Conservation (phyloP, 805 yeast genomes). For the Kurtzmaniella fragi region DNA sequence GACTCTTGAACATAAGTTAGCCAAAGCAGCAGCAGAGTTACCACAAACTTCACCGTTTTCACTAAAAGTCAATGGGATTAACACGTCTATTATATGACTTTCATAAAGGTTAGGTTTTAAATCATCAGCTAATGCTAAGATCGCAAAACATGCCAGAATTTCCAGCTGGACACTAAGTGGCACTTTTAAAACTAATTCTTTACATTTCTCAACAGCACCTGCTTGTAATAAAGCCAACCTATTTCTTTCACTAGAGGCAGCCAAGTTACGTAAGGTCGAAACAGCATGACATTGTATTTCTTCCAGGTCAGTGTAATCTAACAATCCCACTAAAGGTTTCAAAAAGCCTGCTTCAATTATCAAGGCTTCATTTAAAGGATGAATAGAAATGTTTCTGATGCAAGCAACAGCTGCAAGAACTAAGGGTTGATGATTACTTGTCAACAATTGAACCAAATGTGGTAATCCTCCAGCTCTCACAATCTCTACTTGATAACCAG, state of each 20-base stretch:
- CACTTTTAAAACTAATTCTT: constrained; percentile 74
- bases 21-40: constrained; percentile 96
- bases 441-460: constrained; percentile 82
- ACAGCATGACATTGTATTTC: constrained; percentile 99
- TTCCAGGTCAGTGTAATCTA: constrained; percentile 82
- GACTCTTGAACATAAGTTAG: constrained; percentile 89
- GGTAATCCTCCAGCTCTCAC: constrained; percentile 95
- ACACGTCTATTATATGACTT: constrained; percentile 78
- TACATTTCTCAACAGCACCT: constrained; percentile 92
- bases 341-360: constrained; percentile 96
- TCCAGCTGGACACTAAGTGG: constrained; percentile 95
- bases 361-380: constrained; percentile 91
- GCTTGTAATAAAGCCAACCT: constrained; percentile 89
- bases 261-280: constrained; percentile 90
- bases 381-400: constrained; percentile 93
- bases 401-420: constrained; percentile 97
- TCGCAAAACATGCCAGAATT: constrained; percentile 95
- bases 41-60: constrained; percentile 94
- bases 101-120: constrained; percentile 79
- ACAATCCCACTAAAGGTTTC: constrained; percentile 79
- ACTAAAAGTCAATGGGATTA: constrained; percentile 86
- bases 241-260: constrained; percentile 92
- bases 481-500: constrained; percentile 91
- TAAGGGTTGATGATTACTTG: constrained; percentile 85
- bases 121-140: constrained; percentile 93